Base-by-base conservation (phyloP, 225 moss, liverwort and hornwort species). In the Bryum argenteum region DNA sequence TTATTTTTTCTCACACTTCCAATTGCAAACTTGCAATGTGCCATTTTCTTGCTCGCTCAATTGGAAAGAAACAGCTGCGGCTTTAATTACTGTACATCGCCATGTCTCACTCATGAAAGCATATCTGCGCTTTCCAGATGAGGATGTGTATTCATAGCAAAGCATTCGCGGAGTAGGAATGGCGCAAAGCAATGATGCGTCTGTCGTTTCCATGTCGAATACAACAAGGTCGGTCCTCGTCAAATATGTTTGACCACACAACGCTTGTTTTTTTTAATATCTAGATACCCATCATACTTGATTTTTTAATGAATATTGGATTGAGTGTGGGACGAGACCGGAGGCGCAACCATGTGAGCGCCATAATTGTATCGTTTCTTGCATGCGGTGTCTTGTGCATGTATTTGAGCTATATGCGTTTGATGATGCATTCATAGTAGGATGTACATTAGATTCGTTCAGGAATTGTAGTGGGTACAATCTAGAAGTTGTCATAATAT, bases 61-160 rank as follows among this genome's bases (percentile, higher is more conserved):
- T 17, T 45, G 55, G 17, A 56, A 66, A 74, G 26, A n/a, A 52
- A 55, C 44, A 38, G 20, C n/a, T 39, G 47, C 56, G 8, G 57
- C 11, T 3, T 52, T n/a, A n/a, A n/a, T 18, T 8, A 14, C n/a
- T 44, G 26, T 58, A 41, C 24, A 67, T 39, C 16, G n/a, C 8
- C 51, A 57, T 22, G 17, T 9, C 28, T 51, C 23, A 38, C 65
- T 53, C 58, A 70, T 44, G 52, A 51, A 33, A 52, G 71, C 8
- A 10, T 61, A 8, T 39, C n/a, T 23, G n/a, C n/a, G n/a, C 11
- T 55, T 40, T 72, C 1, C 6, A 9, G 1, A 62, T 16, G 14
- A 50, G 23, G 58, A 38, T 21, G 26, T 11, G 28, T 28, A 55
- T 73, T 55, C 14, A 3, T 58, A 42, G 22, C 52, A 52, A 75